Evolutionary conservation across 2,329 filamentous ascomycete species (phyloP).

Genomic region (Metarhizium humberi): DNA sequence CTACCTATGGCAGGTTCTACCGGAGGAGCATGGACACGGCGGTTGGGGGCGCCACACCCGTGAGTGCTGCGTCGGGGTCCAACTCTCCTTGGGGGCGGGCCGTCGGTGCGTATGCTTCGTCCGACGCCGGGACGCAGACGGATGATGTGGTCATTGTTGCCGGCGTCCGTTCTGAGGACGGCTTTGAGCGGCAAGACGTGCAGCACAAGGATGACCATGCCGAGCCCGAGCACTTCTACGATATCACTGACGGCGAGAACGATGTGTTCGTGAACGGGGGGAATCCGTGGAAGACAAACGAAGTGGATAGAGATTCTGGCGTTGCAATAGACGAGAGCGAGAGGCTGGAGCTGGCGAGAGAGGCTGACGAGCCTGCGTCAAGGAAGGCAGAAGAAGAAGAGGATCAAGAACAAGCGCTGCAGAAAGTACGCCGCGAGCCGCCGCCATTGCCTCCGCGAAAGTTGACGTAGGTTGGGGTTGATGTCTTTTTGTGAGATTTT

Average conservation of each 20-base stretch:
- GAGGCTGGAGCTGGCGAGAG: background rate
- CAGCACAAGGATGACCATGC: background rate
- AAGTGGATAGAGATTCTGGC: background rate
- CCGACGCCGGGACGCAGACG: conserved; percentile 19
- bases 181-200: background rate
- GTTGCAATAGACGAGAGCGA: background rate
- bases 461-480: background rate
- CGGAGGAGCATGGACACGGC: conserved; percentile 17
- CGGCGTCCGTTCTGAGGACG: background rate
- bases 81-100: conserved; percentile 7
- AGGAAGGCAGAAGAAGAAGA: background rate
- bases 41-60: conserved; percentile 10
- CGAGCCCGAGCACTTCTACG: background rate
- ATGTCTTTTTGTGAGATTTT: background rate
- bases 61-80: conserved; percentile 11
- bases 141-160: conserved; percentile 8
- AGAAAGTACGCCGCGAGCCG: background rate
- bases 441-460: conserved; percentile 1
- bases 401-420: background rate
- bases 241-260: background rate
- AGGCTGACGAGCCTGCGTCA: background rate
- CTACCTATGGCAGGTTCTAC: conserved; percentile 25
- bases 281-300: background rate
- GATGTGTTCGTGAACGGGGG: conserved; percentile 2
- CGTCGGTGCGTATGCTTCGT: conserved; percentile 12